Percentiles rank a stretch among this genome's conserved stretches.
Evolutionary conservation across 768 basidiomycete genomes (phyloP).

Genomic region (Suillus luteus): DNA sequence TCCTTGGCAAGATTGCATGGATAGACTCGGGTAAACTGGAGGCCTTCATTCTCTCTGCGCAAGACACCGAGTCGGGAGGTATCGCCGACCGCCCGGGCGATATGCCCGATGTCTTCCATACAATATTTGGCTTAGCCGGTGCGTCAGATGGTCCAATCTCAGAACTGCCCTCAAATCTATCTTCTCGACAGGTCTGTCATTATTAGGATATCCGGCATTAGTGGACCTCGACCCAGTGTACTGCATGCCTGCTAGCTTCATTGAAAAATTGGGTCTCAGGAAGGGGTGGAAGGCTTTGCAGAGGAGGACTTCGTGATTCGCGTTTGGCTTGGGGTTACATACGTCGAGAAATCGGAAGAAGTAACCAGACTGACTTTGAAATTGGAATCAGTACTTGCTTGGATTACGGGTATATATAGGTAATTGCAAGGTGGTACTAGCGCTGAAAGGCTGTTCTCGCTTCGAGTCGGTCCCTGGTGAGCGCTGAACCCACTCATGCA

Average conservation of each 20-base stretch:
- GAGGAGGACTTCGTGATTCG: conserved; percentile 22
- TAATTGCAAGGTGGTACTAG: background rate
- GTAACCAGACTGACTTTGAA: background rate
- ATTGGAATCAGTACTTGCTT: background rate
- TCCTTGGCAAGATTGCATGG: conserved; percentile 81
- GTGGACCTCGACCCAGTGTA: conserved; percentile 83
- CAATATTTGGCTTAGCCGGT: conserved; percentile 89
- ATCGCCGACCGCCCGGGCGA: conserved; percentile 94
- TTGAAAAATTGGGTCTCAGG: conserved; percentile 62
- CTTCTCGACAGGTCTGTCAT: conserved; percentile 66
- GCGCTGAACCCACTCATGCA: conserved; percentile 28
- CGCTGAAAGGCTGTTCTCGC: background rate
- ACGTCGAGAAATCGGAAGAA: background rate
- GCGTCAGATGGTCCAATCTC: conserved; percentile 16
- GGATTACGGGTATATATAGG: background rate
- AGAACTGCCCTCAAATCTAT: background rate
- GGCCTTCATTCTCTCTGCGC: conserved; percentile 81
- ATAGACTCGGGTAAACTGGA: conserved; percentile 81
- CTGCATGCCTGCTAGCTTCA: conserved; percentile 87
- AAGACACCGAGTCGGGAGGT: conserved; percentile 91
- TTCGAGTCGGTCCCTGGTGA: background rate
- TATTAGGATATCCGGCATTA: conserved; percentile 84
- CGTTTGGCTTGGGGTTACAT: background rate
- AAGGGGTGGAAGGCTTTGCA: conserved; percentile 45
- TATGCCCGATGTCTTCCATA: conserved; percentile 98